Conservation (phyloP, 2,329 filamentous ascomycete genomes). For the Akanthomyces uredinophilus region DNA sequence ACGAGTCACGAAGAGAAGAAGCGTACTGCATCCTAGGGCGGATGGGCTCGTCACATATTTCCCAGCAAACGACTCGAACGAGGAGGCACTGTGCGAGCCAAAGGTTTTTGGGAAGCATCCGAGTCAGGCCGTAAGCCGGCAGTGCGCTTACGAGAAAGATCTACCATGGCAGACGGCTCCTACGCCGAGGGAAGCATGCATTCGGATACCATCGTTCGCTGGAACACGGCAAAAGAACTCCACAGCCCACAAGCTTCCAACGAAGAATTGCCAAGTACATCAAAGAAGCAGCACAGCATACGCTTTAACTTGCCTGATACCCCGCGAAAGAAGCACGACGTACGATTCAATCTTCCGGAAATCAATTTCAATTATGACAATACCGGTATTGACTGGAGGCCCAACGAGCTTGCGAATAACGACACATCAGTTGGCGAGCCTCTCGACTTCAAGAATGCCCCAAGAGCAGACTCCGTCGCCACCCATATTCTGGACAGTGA, state of each 20-base stretch:
- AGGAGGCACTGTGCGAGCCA: slow-evolving; percentile 41
- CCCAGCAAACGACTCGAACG: slow-evolving; percentile 46
- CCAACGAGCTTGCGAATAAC: background rate
- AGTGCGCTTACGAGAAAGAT: slow-evolving; percentile 12
- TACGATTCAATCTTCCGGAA: slow-evolving; percentile 4
- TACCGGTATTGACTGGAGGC: background rate
- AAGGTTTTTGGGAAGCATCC: slow-evolving; percentile 25
- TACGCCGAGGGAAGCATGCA: slow-evolving; percentile 16
- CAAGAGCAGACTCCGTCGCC: slow-evolving; percentile 6
- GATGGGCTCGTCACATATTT: slow-evolving; percentile 41
- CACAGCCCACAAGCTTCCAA: slow-evolving; percentile 10
- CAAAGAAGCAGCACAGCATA: background rate
- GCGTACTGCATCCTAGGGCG: slow-evolving; percentile 27
- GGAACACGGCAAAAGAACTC: slow-evolving; percentile 32
- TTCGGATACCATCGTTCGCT: slow-evolving; percentile 29
- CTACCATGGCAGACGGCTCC: slow-evolving; percentile 15
- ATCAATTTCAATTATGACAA: slow-evolving; percentile 3
- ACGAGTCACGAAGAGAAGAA: slow-evolving; percentile 8
- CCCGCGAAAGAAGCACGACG: background rate
- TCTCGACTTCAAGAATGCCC: background rate
- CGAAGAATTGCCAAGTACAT: background rate
- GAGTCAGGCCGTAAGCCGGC: slow-evolving; percentile 12
- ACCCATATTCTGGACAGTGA: slow-evolving; percentile 14
- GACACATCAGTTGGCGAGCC: background rate
- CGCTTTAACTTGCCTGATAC: background rate